Percentiles rank a stretch among this genome's conserved stretches.
phyloP scores from a whole-genome alignment of 129 eudicot genomes.

The Artemisia tridentata region DNA sequence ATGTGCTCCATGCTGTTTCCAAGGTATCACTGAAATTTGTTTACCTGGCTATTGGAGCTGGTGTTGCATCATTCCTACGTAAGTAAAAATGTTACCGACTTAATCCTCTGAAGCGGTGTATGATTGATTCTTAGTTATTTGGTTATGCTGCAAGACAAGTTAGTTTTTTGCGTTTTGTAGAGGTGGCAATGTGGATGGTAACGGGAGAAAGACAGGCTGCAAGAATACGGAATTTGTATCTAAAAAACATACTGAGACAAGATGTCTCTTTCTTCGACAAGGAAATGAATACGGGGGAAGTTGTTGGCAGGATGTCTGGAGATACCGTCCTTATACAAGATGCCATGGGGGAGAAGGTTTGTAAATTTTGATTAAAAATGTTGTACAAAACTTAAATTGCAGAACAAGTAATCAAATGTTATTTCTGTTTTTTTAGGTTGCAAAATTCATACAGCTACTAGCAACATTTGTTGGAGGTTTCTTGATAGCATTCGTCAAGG shows the following conservation, averaged over 20 bases:
- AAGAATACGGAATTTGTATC: slow-evolving; percentile 59
- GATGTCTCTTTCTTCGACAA: slow-evolving; percentile 17
- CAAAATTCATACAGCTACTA: slow-evolving; percentile 64
- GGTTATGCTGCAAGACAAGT: neutral
- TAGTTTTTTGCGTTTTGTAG: slow-evolving; percentile 8
- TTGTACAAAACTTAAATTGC: slow-evolving; percentile 18
- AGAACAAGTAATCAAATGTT: neutral
- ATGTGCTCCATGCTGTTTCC: slow-evolving; percentile 9
- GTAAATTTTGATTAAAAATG: slow-evolving; percentile 11
- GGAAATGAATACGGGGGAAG: slow-evolving; percentile 31
- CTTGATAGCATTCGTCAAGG: slow-evolving; percentile 59
- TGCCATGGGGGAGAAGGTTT: neutral
- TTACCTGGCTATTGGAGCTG: slow-evolving; percentile 2
- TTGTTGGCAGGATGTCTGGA: slow-evolving; percentile 2
- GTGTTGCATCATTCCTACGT: slow-evolving; percentile 2
- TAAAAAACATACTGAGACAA: slow-evolving; percentile 53
- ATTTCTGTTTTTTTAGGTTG: slow-evolving; percentile 48
- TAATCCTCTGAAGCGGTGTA: neutral
- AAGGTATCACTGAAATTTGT: slow-evolving; percentile 12
- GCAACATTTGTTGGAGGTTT: slow-evolving; percentile 79
- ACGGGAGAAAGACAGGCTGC: slow-evolving; percentile 90
- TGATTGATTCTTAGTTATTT: neutral
- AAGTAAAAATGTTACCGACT: neutral
- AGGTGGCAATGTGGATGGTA: slow-evolving; percentile 31
- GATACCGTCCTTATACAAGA: neutral